Percentiles rank a stretch among this genome's conserved stretches.
Evolutionary conservation across 495 filamentous ascomycete genomes (phyloP).

Genomic region (Tuber borchii): DNA sequence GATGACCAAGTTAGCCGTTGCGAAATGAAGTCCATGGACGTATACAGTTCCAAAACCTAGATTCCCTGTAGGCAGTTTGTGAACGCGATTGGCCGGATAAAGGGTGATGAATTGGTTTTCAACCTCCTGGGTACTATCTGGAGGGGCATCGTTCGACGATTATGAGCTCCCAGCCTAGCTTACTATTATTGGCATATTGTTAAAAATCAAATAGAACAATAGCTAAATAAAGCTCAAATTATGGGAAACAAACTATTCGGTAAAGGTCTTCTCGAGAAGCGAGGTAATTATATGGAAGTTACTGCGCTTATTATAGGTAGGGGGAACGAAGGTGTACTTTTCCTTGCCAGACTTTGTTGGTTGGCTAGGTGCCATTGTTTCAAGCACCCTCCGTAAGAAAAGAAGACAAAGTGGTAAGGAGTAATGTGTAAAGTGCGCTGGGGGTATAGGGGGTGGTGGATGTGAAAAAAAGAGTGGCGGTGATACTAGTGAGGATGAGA

Average conservation of each 20-base stretch:
- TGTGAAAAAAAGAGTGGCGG: too few relatives aligned
- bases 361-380: too few relatives aligned
- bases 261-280: too few relatives aligned
- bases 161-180: conserved; percentile 95
- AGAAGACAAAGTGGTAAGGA: too few relatives aligned
- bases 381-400: too few relatives aligned
- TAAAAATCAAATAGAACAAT: background rate
- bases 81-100: conserved; percentile 68
- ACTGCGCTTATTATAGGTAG: too few relatives aligned
- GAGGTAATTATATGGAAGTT: too few relatives aligned
- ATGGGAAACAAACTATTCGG: conserved; percentile 56
- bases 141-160: conserved; percentile 93
- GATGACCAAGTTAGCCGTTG: conserved; percentile 86
- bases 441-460: too few relatives aligned
- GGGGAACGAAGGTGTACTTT: too few relatives aligned
- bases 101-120: conserved; percentile 81
- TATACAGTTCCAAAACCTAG: conserved; percentile 96
- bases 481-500: too few relatives aligned
- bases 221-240: background rate
- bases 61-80: conserved; percentile 77
- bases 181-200: conserved; percentile 48
- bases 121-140: conserved; percentile 85
- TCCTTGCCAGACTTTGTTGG: too few relatives aligned
- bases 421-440: too few relatives aligned
- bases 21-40: conserved; percentile 84